Base-by-base conservation (phyloP, 495 filamentous ascomycete species). In the Xylaria intraflava region DNA sequence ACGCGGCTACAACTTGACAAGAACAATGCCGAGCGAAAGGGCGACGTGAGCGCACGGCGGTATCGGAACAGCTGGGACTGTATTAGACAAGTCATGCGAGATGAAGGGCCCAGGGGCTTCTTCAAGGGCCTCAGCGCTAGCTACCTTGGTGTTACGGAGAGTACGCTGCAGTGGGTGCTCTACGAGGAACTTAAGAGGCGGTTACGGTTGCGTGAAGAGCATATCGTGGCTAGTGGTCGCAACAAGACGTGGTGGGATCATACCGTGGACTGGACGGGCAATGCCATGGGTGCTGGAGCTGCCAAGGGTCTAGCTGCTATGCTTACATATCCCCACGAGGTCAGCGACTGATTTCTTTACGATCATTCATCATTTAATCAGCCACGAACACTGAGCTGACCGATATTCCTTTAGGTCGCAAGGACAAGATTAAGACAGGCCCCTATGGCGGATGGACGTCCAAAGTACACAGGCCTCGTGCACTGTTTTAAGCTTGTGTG, bases 251-350 rank as follows among this genome's bases (percentile, higher is more conserved):
- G 65, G 49, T 87, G 85, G 83, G 86, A 89, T 58, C 67, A 74
- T 22, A 78, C 79, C 8, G 74, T 89, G 16, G 71, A 78, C 47
- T 86, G 80, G 80, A 80, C 78, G 6, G 89, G 89, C 48, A 85
- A 84, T 50, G 58, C 83, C n/a, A 81, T 81, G 40, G 87, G 89
- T 35, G 88, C 90, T 6, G 90, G 88, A 31, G 75, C 80, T 30
- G 88, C 90, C 3, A 95, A 95, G 71, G 75, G 94, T 30, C 67
- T 90, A 52, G 90, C 90, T 0, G 83, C 87, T 29, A 62, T 92
- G 20, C 68, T 89, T 49, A 89, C 90, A 1, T 95, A 95, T 71
- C 90, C 90, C 2, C 90, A 95, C 62, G 90, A 95, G 79, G 85
- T 87, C 67, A 55, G 75, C 16, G n/a, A 44, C 29, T 24, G 20